phyloP scores from a whole-genome alignment of 257 asterid genomes.

The Agastache rugosa region DNA sequence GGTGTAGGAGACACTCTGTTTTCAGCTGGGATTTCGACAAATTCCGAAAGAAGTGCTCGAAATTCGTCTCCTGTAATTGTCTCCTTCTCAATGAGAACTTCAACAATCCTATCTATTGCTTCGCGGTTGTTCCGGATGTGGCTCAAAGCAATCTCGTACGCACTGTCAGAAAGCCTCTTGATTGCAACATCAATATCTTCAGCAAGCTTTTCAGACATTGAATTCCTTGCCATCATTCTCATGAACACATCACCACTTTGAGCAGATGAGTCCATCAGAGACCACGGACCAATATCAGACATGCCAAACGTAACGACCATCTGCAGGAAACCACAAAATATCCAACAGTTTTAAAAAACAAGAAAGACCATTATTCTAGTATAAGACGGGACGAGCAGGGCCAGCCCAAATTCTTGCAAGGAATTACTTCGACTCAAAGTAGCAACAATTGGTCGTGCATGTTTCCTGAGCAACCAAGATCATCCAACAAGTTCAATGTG shows the following conservation, averaged over 20 bases:
- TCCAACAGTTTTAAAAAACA: not conserved
- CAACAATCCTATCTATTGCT: conserved; percentile 90
- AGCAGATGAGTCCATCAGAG: conserved; percentile 75
- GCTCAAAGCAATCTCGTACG: conserved; percentile 80
- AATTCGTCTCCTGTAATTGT: conserved; percentile 88
- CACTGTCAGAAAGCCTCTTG: conserved; percentile 76
- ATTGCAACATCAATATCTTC: conserved; percentile 87
- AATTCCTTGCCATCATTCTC: conserved; percentile 98
- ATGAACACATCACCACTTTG: conserved; percentile 84
- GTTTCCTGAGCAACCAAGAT: not conserved
- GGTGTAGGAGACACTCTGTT: conserved; percentile 62
- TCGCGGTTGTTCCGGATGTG: conserved; percentile 85
- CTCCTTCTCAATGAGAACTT: conserved; percentile 87
- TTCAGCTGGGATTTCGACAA: conserved; percentile 76
- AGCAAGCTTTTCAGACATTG: conserved; percentile 95
- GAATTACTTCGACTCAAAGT: not conserved
- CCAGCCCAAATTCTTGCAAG: not conserved
- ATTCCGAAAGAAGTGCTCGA: conserved; percentile 87
- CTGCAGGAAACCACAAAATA: conserved; percentile 39
- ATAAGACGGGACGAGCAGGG: not conserved
- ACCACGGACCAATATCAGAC: conserved; percentile 98
- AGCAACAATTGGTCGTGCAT: not conserved
- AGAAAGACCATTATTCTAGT: not conserved
- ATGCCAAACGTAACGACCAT: conserved; percentile 94
- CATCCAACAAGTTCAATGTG: not conserved